A percentile compares a stretch with the other conserved stretches of the same genome.
These are phyloP conservation scores for Magnolia kwangsiensis DNA, from an alignment of 164 flowering plant genomes.

Conservation along the genomic window DNA sequence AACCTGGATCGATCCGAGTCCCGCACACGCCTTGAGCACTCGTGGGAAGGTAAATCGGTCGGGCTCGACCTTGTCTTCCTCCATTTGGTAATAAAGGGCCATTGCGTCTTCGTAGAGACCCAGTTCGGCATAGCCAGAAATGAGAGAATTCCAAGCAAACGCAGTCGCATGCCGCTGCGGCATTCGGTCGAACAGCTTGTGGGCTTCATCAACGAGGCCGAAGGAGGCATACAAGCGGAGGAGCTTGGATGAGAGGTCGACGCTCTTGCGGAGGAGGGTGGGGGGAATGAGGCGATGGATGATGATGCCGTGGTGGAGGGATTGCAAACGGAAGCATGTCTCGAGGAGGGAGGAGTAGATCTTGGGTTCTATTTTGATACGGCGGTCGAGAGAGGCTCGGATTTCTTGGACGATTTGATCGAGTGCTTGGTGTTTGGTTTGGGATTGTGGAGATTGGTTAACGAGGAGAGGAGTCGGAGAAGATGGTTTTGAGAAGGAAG, in stretches of 20 bases:
- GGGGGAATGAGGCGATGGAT: slow-evolving; percentile 65
- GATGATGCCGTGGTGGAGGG: slow-evolving; percentile 47
- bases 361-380: slow-evolving; percentile 47
- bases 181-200: slow-evolving; percentile 82
- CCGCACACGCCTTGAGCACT: slow-evolving; percentile 77
- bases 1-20: slow-evolving; percentile 51
- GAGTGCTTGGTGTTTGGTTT: slow-evolving; percentile 58
- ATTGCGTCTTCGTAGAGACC: slow-evolving; percentile 71
- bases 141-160: slow-evolving; percentile 78
- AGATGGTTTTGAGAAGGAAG: slow-evolving; percentile 29
- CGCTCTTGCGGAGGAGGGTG: slow-evolving; percentile 40
- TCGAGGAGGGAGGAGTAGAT: slow-evolving; percentile 69
- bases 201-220: slow-evolving; percentile 60
- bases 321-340: slow-evolving; percentile 51
- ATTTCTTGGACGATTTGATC: slow-evolving; percentile 51
- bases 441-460: slow-evolving; percentile 28
- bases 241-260: slow-evolving; percentile 61
- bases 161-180: slow-evolving; percentile 36
- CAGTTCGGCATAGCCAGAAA: slow-evolving; percentile 69
- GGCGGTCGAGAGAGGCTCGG: slow-evolving; percentile 40
- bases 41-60: slow-evolving; percentile 80
- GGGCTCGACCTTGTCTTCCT: slow-evolving; percentile 75
- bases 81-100: slow-evolving; percentile 81
- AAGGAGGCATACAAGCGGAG: slow-evolving; percentile 53
- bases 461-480: slow-evolving; percentile 56